Conservation (phyloP, 73 alveolate genomes). For the Tetrahymena elliotti region DNA sequence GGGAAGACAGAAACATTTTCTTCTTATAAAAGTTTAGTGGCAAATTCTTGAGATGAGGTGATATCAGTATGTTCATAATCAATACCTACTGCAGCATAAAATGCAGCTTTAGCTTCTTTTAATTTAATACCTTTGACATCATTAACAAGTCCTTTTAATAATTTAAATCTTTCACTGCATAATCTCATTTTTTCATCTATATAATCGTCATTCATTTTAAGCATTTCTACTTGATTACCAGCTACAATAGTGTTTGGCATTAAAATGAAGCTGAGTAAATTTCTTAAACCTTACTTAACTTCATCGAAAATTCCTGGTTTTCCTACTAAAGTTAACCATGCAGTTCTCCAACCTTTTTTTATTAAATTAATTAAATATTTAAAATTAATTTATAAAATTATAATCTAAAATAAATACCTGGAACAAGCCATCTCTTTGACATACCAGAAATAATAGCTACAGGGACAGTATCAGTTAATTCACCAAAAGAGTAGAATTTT, state of each 20-base stretch:
- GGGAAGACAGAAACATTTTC: conserved; percentile 37
- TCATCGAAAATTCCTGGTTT: conserved; percentile 7
- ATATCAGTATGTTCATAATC: conserved; percentile 14
- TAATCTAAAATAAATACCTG: neutral
- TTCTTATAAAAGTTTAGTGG: conserved; percentile 10
- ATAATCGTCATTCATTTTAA: conserved; percentile 11
- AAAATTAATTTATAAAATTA: neutral
- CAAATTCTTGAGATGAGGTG: conserved; percentile 18
- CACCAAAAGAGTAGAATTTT: conserved; percentile 14
- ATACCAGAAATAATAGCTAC: conserved; percentile 17
- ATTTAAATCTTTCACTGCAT: conserved; percentile 3
- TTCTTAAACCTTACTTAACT: conserved; percentile 29
- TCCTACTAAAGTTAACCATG: conserved; percentile 35
- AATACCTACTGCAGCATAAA: conserved; percentile 16
- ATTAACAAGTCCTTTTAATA: conserved; percentile 3
- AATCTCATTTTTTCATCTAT: conserved; percentile 27
- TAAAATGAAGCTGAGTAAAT: conserved; percentile 2
- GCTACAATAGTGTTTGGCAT: conserved; percentile 39
- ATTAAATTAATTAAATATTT: neutral
- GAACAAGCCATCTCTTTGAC: conserved; percentile 36
- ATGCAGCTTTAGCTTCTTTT: conserved; percentile 41
- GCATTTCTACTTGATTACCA: conserved; percentile 8
- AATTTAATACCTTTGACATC: conserved; percentile 30
- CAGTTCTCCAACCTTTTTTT: conserved; percentile 31
- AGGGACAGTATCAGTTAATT: conserved; percentile 24